Percentiles rank a stretch among this genome's conserved stretches.
Conservation (phyloP, 2,329 filamentous ascomycete species). For the Sporothrix pallida region DNA sequence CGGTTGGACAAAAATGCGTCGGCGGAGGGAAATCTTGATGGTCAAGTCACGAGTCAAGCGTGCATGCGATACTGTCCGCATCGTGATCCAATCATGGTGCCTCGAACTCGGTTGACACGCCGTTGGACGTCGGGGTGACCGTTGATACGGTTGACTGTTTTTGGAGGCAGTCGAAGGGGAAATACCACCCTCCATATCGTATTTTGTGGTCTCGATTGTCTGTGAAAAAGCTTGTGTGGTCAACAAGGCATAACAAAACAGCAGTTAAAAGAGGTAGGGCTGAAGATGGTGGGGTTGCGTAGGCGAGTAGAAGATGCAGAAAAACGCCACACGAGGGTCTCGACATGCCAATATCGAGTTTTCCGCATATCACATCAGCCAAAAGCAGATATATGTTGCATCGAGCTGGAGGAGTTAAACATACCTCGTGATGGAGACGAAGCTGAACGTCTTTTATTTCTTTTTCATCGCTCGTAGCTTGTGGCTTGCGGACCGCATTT, state of each 20-base stretch:
- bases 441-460: too few relatives aligned
- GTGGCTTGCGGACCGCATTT: not conserved
- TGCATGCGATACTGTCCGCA: not conserved
- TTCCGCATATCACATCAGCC: not conserved
- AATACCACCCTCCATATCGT: too few relatives aligned
- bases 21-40: too few relatives aligned
- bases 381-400: not conserved
- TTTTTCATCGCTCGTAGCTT: not conserved
- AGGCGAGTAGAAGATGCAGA: not conserved
- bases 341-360: not conserved
- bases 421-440: not conserved
- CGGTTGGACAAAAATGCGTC: too few relatives aligned
- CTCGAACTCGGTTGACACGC: not conserved
- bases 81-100: not conserved
- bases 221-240: too few relatives aligned
- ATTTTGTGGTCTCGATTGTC: too few relatives aligned
- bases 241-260: too few relatives aligned
- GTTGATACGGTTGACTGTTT: too few relatives aligned
- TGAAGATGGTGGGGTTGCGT: not conserved
- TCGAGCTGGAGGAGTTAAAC: not conserved
- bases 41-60: too few relatives aligned
- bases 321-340: constrained; percentile 13
- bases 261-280: not conserved
- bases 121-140: too few relatives aligned
- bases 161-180: too few relatives aligned